A percentile compares a stretch with the other conserved stretches of the same genome.
Conservation (phyloP, 2,329 filamentous ascomycete species). For the Colletotrichum filicis region DNA sequence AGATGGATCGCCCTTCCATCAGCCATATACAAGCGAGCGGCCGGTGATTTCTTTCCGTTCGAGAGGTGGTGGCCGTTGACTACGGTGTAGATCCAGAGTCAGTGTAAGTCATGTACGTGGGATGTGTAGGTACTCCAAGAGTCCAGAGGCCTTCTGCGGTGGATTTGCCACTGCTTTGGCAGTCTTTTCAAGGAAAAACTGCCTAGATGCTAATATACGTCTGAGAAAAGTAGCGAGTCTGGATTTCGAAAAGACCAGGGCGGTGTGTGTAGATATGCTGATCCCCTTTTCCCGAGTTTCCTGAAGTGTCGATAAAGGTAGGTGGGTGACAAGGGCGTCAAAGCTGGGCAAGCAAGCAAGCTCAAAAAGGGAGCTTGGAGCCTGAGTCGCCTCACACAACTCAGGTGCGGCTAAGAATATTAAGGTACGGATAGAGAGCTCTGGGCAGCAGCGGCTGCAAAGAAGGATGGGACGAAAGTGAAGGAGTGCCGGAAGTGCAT, state of each 20-base stretch:
- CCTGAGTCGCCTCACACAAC: conserved; percentile 1
- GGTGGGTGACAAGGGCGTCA: neutral
- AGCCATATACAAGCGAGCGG: no score
- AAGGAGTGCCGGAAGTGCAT: neutral
- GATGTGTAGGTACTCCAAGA: no score
- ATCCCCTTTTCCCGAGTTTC: neutral
- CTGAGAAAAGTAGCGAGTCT: neutral
- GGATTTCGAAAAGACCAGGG: neutral
- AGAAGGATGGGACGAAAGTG: conserved; percentile 7
- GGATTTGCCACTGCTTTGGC: neutral
- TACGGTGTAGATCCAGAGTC: no score
- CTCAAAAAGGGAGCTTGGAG: neutral
- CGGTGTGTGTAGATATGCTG: neutral
- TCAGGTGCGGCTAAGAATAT: conserved; percentile 7
- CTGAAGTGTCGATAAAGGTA: no score
- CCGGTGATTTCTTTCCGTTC: no score
- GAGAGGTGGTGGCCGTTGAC: no score
- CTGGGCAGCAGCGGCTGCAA: conserved; percentile 5
- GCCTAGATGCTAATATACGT: neutral
- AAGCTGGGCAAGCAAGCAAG: neutral
- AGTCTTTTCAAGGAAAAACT: neutral
- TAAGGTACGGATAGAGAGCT: conserved; percentile 7
- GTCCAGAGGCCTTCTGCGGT: neutral
- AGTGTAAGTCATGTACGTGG: no score
- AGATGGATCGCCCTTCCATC: no score